phyloP scores from a whole-genome alignment of 164 flowering plant genomes.

The Liriodendron chinense region DNA sequence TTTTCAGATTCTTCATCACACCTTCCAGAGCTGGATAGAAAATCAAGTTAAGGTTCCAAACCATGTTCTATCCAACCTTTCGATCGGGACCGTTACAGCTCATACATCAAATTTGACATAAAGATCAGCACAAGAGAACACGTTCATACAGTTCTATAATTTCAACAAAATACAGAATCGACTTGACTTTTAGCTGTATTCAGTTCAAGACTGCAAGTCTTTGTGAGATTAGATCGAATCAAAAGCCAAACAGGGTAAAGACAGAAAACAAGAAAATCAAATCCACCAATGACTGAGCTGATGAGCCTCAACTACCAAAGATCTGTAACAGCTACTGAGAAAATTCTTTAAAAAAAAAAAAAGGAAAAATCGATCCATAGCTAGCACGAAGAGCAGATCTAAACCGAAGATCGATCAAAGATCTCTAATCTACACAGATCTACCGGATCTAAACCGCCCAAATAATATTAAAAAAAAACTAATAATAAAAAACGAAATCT shows the following conservation, averaged over 20 bases:
- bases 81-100: not conserved
- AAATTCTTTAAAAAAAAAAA: no score
- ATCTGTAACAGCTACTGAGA: not conserved
- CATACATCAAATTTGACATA: not conserved
- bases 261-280: not conserved
- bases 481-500: not conserved
- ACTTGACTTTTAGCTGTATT: no score
- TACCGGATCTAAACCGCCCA: no score
- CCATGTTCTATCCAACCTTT: not conserved
- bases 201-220: no score
- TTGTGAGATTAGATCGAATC: not conserved
- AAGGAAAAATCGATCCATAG: no score
- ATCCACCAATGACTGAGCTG: not conserved
- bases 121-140: not conserved
- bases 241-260: not conserved
- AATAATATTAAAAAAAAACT: not conserved
- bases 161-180: no score
- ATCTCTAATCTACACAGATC: not conserved
- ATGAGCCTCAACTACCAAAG: not conserved
- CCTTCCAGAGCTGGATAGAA: constrained; percentile 33
- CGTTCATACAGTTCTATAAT: not conserved
- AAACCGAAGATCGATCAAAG: not conserved
- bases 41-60: constrained; percentile 21
- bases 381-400: not conserved
- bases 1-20: constrained; percentile 32